Evolutionary conservation across 2,329 filamentous ascomycete genomes (phyloP).

Genomic region (Stachybotrys chartarum): DNA sequence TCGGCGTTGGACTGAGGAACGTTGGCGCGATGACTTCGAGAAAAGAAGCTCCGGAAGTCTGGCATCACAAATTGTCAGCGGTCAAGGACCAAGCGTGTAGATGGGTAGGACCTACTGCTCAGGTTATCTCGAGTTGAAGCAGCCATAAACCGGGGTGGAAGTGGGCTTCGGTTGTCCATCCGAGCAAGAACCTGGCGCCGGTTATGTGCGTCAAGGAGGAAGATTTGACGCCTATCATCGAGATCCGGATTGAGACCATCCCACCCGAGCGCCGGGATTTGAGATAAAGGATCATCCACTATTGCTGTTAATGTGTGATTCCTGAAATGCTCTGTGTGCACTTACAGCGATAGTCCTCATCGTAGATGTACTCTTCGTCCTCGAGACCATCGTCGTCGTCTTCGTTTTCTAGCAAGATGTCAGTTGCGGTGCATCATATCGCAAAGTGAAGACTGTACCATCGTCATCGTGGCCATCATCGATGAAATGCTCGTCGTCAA

Average conservation of each 20-base stretch:
- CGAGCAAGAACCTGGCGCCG: conserved; percentile 24
- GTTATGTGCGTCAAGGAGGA: conserved; percentile 43
- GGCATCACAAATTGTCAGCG: not conserved
- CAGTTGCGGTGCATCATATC: not conserved
- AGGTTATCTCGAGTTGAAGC: conserved; percentile 44
- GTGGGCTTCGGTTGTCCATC: conserved; percentile 45
- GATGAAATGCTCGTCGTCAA: conserved; percentile 47
- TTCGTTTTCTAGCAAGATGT: conserved; percentile 31
- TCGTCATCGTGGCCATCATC: conserved; percentile 55
- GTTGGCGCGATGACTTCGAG: conserved; percentile 45
- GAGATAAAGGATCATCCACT: conserved; percentile 34
- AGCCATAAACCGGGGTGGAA: conserved; percentile 51
- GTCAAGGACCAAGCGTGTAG: not conserved
- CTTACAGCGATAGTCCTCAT: conserved; percentile 52
- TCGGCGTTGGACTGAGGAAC: conserved; percentile 54
- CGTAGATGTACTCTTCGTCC: conserved; percentile 58
- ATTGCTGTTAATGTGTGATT: not conserved
- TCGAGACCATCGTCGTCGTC: conserved; percentile 67
- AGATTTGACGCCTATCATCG: conserved; percentile 38
- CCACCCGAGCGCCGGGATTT: conserved; percentile 48
- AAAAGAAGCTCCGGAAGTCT: conserved; percentile 44
- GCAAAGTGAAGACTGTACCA: conserved; percentile 24
- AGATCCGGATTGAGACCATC: conserved; percentile 46
- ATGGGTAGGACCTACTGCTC: conserved; percentile 32
- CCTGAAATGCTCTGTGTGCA: conserved; percentile 7